Base-by-base conservation (phyloP, 2,329 filamentous ascomycete species). In the Aspergillus calidoustus region DNA sequence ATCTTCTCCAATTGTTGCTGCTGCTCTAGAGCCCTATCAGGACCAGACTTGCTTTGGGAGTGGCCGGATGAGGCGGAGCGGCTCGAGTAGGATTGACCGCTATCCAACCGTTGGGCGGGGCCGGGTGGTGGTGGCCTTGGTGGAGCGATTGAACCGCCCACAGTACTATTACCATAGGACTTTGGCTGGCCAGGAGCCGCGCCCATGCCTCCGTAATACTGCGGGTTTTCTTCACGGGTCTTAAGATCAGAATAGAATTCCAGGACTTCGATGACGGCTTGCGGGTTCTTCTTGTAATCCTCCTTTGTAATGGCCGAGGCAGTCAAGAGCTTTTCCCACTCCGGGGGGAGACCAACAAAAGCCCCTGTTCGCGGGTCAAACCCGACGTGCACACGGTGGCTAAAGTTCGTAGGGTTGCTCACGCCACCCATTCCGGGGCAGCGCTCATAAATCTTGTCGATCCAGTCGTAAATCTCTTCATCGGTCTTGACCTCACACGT, bases 361-460 rank as follows among this genome's bases (percentile, higher is more conserved):
- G 95, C 93, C 66, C 95, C 95, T 2, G 92, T 97, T 71, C 93
- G 90, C 28, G 94, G 93, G 75, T 99, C 95, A 74, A 98, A 99
- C 63, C 95, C 95, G 68, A 99, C 95, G 76, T 99, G 95, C 25
- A 99, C 93, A 51, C 93, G 91, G 76, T 99, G 95, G 25, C 91
- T 93, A 81, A 99, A 99, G 81, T 98, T 97, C 67, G 95, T 98
- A 6, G 95, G 95, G 77, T 98, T 97, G 80, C 94, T 97, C 60
- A 99, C 95, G 69, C 95, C 95, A 64, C 95, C 93, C 92, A 98
- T 97, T 65, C 92, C 94, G 19, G 95, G 95, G 77, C 94, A 98
- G 66, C 94, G 90, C 70, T 94, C 93, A 76, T 98, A 98, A 68
- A 99, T 96, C 76, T 93, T 92, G 77, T 99, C 95, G 72, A 98